Evolutionary conservation across 495 filamentous ascomycete species (phyloP).

Genomic region (Annulohypoxylon stygium): DNA sequence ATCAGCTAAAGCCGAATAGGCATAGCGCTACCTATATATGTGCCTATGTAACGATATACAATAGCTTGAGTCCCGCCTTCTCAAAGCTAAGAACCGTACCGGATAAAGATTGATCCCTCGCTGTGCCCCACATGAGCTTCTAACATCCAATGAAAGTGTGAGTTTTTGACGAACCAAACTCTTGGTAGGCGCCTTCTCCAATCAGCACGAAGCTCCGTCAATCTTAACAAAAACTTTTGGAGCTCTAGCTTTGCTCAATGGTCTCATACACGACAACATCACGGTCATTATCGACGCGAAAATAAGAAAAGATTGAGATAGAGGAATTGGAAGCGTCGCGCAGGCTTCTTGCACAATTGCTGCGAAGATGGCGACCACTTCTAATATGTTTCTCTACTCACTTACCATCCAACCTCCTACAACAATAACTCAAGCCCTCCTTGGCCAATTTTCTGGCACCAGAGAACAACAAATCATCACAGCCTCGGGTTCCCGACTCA

Average conservation of each 20-base stretch:
- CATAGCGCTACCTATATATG: not conserved
- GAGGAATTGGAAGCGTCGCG: constrained; percentile 57
- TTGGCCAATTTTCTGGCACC: constrained; percentile 93
- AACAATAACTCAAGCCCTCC: constrained; percentile 86
- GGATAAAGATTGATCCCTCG: constrained; percentile 16
- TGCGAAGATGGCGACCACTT: constrained; percentile 90
- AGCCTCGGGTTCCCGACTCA: constrained; percentile 89
- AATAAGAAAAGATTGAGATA: constrained; percentile 30
- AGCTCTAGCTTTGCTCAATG: not conserved
- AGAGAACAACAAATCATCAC: constrained; percentile 98
- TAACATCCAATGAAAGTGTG: not conserved
- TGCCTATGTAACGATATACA: too few relatives aligned
- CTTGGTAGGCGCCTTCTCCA: constrained; percentile 15
- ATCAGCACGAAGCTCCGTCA: constrained; percentile 37
- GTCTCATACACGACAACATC: constrained; percentile 21
- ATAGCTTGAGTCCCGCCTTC: not conserved
- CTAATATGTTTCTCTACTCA: constrained; percentile 97
- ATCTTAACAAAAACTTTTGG: constrained; percentile 10
- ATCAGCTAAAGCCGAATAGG: not conserved
- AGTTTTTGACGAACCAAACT: not conserved
- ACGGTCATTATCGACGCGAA: constrained; percentile 7
- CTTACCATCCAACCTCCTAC: constrained; percentile 93
- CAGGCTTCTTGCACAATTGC: constrained; percentile 65
- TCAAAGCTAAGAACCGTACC: not conserved
- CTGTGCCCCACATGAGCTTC: constrained; percentile 7